Conservation (phyloP, 495 filamentous ascomycete genomes). For the Annulohypoxylon maeteangense region DNA sequence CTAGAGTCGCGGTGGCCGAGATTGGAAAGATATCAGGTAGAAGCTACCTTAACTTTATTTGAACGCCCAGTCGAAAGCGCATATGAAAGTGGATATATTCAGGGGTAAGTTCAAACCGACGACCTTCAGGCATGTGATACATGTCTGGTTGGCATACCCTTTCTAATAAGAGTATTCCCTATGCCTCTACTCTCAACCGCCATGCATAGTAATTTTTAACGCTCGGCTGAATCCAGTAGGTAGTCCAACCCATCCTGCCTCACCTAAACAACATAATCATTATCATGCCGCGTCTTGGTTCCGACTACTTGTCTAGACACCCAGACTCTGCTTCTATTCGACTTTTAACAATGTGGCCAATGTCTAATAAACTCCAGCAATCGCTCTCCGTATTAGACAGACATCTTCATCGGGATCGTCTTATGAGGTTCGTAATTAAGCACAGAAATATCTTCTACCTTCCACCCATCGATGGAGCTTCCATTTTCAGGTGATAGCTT, state of each 20-base stretch:
- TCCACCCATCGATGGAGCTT: slow-evolving; percentile 84
- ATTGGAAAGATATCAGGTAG: not conserved
- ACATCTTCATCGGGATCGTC: slow-evolving; percentile 97
- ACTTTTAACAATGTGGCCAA: not conserved
- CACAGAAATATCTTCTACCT: slow-evolving; percentile 86
- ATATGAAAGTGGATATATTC: not conserved
- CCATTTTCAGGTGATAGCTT: slow-evolving; percentile 72
- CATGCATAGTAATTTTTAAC: not conserved
- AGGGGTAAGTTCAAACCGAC: not conserved
- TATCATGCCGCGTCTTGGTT: slow-evolving; percentile 21
- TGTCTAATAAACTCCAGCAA: not conserved
- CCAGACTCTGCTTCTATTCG: not conserved
- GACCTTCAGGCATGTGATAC: too few species aligned
- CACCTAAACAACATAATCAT: slow-evolving; percentile 20
- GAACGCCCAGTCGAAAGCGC: not conserved
- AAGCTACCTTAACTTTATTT: not conserved
- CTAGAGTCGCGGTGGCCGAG: not conserved
- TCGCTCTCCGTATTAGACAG: slow-evolving; percentile 64
- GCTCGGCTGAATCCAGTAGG: not conserved
- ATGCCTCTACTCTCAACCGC: not conserved
- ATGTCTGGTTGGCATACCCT: not conserved
- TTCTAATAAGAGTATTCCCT: not conserved
- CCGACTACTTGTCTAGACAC: not conserved
- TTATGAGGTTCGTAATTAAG: slow-evolving; percentile 91
- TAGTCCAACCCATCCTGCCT: not conserved